Evolutionary conservation across 108 stramenopile species (phyloP), one percentile per base, ranked within the genome.

Genomic region (Schizochytrium sp.): DNA sequence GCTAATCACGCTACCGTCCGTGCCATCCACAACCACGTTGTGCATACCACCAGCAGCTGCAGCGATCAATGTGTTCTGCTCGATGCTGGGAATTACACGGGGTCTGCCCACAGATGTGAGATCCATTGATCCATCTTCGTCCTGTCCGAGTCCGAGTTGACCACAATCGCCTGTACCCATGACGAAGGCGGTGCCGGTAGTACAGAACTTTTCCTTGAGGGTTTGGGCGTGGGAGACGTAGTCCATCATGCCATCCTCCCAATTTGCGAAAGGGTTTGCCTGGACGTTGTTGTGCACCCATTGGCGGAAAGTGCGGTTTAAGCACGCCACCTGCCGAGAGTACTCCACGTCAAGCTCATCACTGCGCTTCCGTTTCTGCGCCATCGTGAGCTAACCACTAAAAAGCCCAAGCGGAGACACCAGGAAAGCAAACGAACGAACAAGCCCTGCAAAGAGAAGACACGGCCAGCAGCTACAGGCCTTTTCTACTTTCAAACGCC

Each of bases 111-210:
- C 10, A 13, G 40, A 55, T n/a, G 76, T 83, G 28, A 38, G 49
- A 44, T 7, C 15, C 64, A 69, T 69, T 7, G 64, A 69, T 8
- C 28, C 64, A 13, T 83, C 76, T 50, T 83, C 76, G 76, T 83
- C 76, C 47, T 55, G 50, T 0, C 76, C 76, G 76, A 83, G 76
- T n/a, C 76, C 76, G 8, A 83, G 76, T 53, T 83, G 76, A n/a
- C 76, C 76, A 53, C 76, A 83, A 40, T 83, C 76, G 5, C 76
- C 76, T 1, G 76, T 83, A 10, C 76, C 76, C 5, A 83, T n/a
- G 45, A 28, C 76, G 28, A 2, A 55, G 12, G 53, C 50, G 10
- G 47, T 49, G 8, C 76, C 76, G 45, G 28, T 47, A n/a, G 50
- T 55, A 53, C 76, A 55, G 47, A 83, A 83, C 76, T 55, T 49